Percentiles rank a stretch among this genome's conserved stretches.
phyloP scores from a whole-genome alignment of 1,284 basidiomycete genomes.

The Ceratobasidium sp. region DNA sequence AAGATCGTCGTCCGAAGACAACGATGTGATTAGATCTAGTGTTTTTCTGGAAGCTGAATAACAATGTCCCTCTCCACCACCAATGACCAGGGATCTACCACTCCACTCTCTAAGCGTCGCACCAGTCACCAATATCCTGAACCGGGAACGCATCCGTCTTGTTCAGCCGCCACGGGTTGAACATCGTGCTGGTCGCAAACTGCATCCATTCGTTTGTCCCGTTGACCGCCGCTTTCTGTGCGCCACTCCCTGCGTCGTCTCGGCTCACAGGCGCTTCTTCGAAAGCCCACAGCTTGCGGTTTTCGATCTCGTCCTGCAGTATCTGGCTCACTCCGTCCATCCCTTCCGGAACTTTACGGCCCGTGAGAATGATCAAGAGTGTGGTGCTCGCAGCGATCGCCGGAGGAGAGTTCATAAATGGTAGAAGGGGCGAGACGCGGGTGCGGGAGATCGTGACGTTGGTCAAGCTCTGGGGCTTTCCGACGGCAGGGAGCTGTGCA shows the following conservation, averaged over 20 bases:
- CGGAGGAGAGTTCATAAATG: constrained; percentile 37
- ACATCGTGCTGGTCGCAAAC: constrained; percentile 21
- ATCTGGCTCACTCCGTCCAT: constrained; percentile 12
- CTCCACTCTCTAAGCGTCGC: constrained; percentile 11
- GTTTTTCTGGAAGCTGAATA: background rate
- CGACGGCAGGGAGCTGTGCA: constrained; percentile 12
- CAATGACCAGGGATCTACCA: background rate
- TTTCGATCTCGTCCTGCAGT: constrained; percentile 18
- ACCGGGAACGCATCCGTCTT: constrained; percentile 10
- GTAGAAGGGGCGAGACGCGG: constrained; percentile 11
- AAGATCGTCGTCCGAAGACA: constrained; percentile 22
- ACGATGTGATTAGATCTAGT: constrained; percentile 7
- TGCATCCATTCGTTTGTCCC: constrained; percentile 31
- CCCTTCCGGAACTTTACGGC: constrained; percentile 34
- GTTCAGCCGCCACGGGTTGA: constrained; percentile 41
- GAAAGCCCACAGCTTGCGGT: constrained; percentile 36
- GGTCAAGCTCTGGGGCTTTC: constrained; percentile 35
- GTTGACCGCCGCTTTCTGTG: constrained; percentile 5
- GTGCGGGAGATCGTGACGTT: constrained; percentile 40
- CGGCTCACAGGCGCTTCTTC: constrained; percentile 29
- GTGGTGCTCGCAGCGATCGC: background rate
- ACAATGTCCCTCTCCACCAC: background rate
- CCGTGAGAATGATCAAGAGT: constrained; percentile 8
- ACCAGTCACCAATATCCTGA: constrained; percentile 41
- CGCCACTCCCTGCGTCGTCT: constrained; percentile 31